Evolutionary conservation across 306 rosid genomes (phyloP), one percentile per base, ranked within the genome.

Genomic region (Coriaria nepalensis): DNA sequence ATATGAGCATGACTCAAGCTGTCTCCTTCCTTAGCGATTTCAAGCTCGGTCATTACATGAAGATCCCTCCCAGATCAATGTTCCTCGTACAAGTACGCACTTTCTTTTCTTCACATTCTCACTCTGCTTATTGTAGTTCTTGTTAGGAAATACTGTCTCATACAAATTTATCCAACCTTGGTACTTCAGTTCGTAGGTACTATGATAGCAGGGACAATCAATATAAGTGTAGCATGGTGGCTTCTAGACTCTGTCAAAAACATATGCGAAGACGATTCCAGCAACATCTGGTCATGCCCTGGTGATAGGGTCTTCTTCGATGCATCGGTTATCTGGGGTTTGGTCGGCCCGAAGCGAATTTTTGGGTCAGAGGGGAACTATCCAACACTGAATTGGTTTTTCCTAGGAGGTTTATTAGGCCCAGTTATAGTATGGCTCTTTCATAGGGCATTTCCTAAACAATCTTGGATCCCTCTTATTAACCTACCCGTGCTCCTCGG

Each of bases 31-130:
- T 78, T 1, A 57, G 49, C 38, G 82, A 81, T 59, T 81, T 81
- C 72, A 81, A 78, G 64, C 56, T 81, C 14, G 86, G 93, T 5
- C 82, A 78, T 53, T 81, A 78, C 64, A 78, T 78, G 93, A 78
- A 81, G 72, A 56, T 78, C 49, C 93, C 86, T 2, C 92, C 85
- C 33, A 61, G 77, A 7, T 81, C 92, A 6, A 81, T 81, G 85
- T 81, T 81, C 68, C 52, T 81, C 10, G 92, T 81, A 45, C 92
- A 81, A 79, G 90, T 76, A 71, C 13, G 10, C 12, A 45, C 9
- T 20, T 20, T 45, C 49, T 45, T 7, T 42, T 42, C 29, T 20
- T 20, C 29, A 20, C 29, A 20, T 20, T 20, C 29, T 20, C 29
- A 20, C 29, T 20, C 29, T 20, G 29, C 29, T 20, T 3, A 20